Conservation (phyloP, 2,329 filamentous ascomycete species). For the Arthrobotrys iridis region DNA sequence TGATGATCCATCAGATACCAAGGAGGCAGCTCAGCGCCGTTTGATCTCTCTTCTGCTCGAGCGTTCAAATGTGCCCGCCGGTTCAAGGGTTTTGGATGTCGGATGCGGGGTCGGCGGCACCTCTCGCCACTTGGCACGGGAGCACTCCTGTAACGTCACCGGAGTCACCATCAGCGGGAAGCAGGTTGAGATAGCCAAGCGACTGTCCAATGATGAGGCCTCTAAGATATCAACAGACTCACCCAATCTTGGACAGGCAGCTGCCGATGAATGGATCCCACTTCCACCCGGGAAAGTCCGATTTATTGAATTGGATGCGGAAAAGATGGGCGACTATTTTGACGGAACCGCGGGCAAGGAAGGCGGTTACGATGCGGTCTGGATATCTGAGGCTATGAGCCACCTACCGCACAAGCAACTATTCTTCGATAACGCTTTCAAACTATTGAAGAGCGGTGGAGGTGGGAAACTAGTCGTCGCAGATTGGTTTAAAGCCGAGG, state of each 20-base stretch:
- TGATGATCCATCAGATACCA: conserved; percentile 65
- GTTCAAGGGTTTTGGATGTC: conserved; percentile 68
- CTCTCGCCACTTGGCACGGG: conserved; percentile 67
- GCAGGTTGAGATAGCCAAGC: conserved; percentile 70
- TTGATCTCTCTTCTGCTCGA: conserved; percentile 69
- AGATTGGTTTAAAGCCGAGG: conserved; percentile 71
- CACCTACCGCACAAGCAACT: conserved; percentile 70
- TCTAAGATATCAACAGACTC: conserved; percentile 42
- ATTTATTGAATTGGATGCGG: conserved; percentile 71
- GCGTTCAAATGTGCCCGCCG: conserved; percentile 62
- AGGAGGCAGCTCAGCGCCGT: conserved; percentile 69
- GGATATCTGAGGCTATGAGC: conserved; percentile 72
- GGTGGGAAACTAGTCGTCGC: conserved; percentile 69
- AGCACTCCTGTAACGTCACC: conserved; percentile 67
- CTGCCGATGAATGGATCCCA: conserved; percentile 21
- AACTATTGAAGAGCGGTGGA: conserved; percentile 64
- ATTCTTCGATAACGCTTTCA: conserved; percentile 68
- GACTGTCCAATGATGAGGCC: conserved; percentile 63
- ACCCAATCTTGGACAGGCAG: neutral
- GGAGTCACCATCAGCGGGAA: conserved; percentile 71
- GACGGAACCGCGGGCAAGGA: conserved; percentile 58
- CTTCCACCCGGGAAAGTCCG: conserved; percentile 65
- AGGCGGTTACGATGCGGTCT: conserved; percentile 67
- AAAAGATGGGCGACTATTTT: conserved; percentile 70
- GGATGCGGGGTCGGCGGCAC: conserved; percentile 72